These are phyloP conservation scores for Mucor indicus DNA, from an alignment of 371 early-diverging fungal species.

Conservation along the genomic window DNA sequence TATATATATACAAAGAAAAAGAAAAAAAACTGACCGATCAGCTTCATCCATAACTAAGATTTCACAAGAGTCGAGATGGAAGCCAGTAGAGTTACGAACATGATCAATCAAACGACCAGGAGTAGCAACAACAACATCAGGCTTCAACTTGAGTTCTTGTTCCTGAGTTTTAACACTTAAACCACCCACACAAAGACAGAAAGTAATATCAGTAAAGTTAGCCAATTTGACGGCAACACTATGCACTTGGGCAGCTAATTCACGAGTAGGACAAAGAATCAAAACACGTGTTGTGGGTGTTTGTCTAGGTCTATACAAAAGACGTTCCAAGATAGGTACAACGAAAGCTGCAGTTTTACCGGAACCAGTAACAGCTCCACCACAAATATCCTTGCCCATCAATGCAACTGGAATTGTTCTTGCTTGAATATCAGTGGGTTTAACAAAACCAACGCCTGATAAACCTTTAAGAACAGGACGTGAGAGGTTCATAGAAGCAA, in stretches of 20 bases:
- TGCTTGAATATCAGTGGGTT: constrained; percentile 97
- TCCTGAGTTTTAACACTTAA: constrained; percentile 90
- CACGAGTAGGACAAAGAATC: constrained; percentile 99
- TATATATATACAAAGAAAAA: background rate
- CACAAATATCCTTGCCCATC: constrained; percentile 98
- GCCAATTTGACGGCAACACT: constrained; percentile 87
- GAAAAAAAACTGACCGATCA: constrained; percentile 68
- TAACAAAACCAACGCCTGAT: constrained; percentile 82
- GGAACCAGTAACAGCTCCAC: constrained; percentile 99
- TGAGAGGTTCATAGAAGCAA: constrained; percentile 89
- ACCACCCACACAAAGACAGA: constrained; percentile 93
- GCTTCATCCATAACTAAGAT: constrained; percentile 99
- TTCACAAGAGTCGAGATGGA: constrained; percentile 88
- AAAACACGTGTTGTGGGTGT: constrained; percentile 86
- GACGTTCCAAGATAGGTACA: constrained; percentile 95
- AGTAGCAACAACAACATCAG: constrained; percentile 99
- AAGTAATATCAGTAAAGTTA: constrained; percentile 83
- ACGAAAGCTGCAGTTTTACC: constrained; percentile 99
- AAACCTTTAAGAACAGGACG: constrained; percentile 94
- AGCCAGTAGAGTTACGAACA: constrained; percentile 87
- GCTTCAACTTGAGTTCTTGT: constrained; percentile 83
- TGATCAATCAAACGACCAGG: constrained; percentile 99
- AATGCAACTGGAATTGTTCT: constrained; percentile 96
- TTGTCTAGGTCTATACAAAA: constrained; percentile 85
- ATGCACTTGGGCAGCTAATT: constrained; percentile 97